These are phyloP conservation scores for Globisporangium mamillatum DNA, from an alignment of 352 stramenopile species.

Conservation along the genomic window DNA sequence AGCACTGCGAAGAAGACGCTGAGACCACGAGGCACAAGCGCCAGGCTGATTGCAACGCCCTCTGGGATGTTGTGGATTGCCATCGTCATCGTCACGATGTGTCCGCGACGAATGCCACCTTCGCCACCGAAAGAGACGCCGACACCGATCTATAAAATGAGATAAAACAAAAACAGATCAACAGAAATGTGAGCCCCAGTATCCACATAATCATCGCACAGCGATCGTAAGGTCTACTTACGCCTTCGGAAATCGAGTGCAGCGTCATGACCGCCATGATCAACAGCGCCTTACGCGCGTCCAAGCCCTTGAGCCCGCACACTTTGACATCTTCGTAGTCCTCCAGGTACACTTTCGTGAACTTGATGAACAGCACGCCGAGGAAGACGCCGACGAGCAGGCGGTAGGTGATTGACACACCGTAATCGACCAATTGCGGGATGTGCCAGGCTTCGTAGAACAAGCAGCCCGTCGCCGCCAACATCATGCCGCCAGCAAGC, in stretches of 20 bases:
- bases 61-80: constrained; percentile 99
- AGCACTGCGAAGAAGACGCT: constrained; percentile 82
- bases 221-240: constrained; percentile 30
- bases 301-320: constrained; percentile 65
- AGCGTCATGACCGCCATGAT: constrained; percentile 99
- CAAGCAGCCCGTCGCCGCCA: constrained; percentile 93
- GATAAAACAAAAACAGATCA: not conserved
- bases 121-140: constrained; percentile 96
- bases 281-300: constrained; percentile 92
- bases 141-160: constrained; percentile 80
- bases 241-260: constrained; percentile 97
- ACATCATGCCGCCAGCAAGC: constrained; percentile 98
- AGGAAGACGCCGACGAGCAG: constrained; percentile 88
- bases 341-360: constrained; percentile 93
- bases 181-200: not conserved
- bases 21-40: constrained; percentile 92
- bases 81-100: constrained; percentile 97
- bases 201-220: not conserved
- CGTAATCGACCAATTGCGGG: constrained; percentile 65
- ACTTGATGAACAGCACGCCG: constrained; percentile 96
- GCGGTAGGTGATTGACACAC: constrained; percentile 67
- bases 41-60: constrained; percentile 94
- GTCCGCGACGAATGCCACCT: constrained; percentile 90
- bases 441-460: constrained; percentile 92
- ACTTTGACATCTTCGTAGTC: constrained; percentile 95